Evolutionary conservation across 208 protist genomes (phyloP).

Genomic region (Wallacemonas sp.): DNA sequence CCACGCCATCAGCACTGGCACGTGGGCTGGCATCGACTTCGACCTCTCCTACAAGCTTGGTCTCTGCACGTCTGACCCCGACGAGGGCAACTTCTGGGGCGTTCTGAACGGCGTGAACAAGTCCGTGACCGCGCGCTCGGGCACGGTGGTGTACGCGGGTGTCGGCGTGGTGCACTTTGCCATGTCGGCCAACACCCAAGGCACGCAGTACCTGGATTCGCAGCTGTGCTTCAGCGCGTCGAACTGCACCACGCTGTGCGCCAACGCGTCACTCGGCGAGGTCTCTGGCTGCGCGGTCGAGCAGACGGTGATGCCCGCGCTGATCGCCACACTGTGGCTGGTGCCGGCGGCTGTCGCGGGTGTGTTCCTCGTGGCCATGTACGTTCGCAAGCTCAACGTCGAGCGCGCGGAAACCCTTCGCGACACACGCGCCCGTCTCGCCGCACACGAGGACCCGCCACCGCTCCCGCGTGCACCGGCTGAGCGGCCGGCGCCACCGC

Average conservation of each 20-base stretch:
- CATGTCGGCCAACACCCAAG: conserved; percentile 17
- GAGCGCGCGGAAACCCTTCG: conserved; percentile 25
- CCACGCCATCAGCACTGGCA: conserved; percentile 36
- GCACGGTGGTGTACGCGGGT: conserved; percentile 23
- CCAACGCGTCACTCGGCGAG: conserved; percentile 21
- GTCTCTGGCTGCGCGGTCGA: conserved; percentile 32
- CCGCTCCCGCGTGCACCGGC: background rate
- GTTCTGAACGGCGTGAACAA: conserved; percentile 36
- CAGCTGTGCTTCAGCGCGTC: conserved; percentile 33
- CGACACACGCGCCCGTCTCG: background rate
- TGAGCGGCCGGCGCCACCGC: too few species aligned
- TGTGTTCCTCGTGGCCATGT: conserved; percentile 29
- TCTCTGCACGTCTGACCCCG: conserved; percentile 33
- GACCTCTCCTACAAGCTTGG: conserved; percentile 31
- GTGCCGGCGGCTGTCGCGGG: conserved; percentile 32
- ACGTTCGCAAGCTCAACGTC: conserved; percentile 26
- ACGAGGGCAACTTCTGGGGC: conserved; percentile 29
- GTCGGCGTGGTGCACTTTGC: conserved; percentile 28
- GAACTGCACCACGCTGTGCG: conserved; percentile 52
- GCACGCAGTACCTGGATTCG: conserved; percentile 36
- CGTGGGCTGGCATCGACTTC: conserved; percentile 47
- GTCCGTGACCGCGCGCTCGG: conserved; percentile 21
- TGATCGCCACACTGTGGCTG: conserved; percentile 38
- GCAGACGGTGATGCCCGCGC: conserved; percentile 30
- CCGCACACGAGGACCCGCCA: background rate